phyloP scores from a whole-genome alignment of 768 basidiomycete genomes.

The Russula sp. region DNA sequence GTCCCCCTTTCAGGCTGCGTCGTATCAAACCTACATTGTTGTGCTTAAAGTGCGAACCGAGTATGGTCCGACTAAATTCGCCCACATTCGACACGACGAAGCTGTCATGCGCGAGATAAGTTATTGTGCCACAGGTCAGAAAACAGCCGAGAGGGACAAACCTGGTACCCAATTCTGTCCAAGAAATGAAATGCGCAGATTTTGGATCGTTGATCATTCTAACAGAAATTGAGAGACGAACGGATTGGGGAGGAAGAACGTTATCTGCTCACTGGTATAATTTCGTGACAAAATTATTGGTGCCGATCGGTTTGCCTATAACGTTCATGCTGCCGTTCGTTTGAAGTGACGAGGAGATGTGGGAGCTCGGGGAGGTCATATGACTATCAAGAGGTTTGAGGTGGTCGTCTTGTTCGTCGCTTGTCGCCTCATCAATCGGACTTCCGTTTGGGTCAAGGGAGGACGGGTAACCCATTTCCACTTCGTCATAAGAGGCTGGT shows the following conservation, averaged over 20 bases:
- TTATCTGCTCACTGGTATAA: slow-evolving; percentile 63
- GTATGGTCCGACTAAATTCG: slow-evolving; percentile 78
- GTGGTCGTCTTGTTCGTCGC: slow-evolving; percentile 34
- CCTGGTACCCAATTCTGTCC: slow-evolving; percentile 78
- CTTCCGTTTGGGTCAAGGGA: slow-evolving; percentile 47
- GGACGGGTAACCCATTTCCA: slow-evolving; percentile 41
- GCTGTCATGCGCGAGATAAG: slow-evolving; percentile 27
- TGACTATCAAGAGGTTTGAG: slow-evolving; percentile 31
- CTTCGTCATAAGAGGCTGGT: slow-evolving; percentile 48
- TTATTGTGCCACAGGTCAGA: background rate
- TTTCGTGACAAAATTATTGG: slow-evolving; percentile 85
- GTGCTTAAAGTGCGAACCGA: slow-evolving; percentile 86
- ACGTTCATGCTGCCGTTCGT: slow-evolving; percentile 40
- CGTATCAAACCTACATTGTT: slow-evolving; percentile 56
- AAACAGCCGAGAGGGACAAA: slow-evolving; percentile 18
- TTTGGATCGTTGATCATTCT: slow-evolving; percentile 87
- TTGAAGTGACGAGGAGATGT: slow-evolving; percentile 18
- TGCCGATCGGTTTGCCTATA: slow-evolving; percentile 58
- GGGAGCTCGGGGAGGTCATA: slow-evolving; percentile 18
- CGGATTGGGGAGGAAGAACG: background rate
- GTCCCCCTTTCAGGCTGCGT: background rate
- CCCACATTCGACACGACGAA: slow-evolving; percentile 84
- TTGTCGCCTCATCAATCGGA: slow-evolving; percentile 36
- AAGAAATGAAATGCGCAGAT: slow-evolving; percentile 71
- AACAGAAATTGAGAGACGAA: background rate